A percentile compares a stretch with the other conserved stretches of the same genome.
Evolutionary conservation across 192 early-diverging fungal genomes (phyloP).

Genomic region (Backusella macrospora): DNA sequence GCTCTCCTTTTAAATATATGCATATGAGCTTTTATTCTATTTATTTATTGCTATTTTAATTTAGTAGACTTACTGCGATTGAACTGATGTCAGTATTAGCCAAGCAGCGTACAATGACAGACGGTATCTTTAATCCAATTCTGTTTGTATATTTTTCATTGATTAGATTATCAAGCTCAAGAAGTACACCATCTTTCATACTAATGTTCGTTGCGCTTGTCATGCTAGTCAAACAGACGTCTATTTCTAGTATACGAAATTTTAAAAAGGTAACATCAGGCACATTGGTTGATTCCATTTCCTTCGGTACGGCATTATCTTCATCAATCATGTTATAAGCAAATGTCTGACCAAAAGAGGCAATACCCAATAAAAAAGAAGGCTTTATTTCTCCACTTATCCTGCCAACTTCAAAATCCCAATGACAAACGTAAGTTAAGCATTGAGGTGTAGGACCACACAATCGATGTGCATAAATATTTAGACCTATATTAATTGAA

Average conservation of each 20-base stretch:
- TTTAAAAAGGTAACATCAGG: conserved; percentile 70
- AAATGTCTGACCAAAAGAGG: conserved; percentile 59
- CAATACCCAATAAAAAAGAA: conserved; percentile 55
- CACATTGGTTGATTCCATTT: conserved; percentile 36
- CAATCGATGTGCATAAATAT: conserved; percentile 64
- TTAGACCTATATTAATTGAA: conserved; percentile 41
- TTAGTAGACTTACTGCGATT: background rate
- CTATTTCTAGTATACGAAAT: conserved; percentile 54
- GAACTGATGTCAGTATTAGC: conserved; percentile 38
- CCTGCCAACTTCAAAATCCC: conserved; percentile 61
- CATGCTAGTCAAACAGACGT: conserved; percentile 62
- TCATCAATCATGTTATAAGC: conserved; percentile 65
- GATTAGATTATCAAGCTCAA: conserved; percentile 69
- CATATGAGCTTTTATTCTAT: background rate
- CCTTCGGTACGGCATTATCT: conserved; percentile 64
- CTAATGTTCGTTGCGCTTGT: conserved; percentile 54
- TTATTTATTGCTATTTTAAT: background rate
- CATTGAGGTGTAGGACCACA: conserved; percentile 71
- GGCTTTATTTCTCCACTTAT: conserved; percentile 71
- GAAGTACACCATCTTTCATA: conserved; percentile 58
- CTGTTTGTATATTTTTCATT: conserved; percentile 58
- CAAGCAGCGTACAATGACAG: conserved; percentile 56
- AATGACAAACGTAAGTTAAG: conserved; percentile 68
- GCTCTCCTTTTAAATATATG: conserved; percentile 4
- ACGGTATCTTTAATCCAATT: conserved; percentile 60